A percentile compares a stretch with the other conserved stretches of the same genome.
Evolutionary conservation across 202 grass and related monocot genomes (phyloP).

Genomic region (Setaria viridis): DNA sequence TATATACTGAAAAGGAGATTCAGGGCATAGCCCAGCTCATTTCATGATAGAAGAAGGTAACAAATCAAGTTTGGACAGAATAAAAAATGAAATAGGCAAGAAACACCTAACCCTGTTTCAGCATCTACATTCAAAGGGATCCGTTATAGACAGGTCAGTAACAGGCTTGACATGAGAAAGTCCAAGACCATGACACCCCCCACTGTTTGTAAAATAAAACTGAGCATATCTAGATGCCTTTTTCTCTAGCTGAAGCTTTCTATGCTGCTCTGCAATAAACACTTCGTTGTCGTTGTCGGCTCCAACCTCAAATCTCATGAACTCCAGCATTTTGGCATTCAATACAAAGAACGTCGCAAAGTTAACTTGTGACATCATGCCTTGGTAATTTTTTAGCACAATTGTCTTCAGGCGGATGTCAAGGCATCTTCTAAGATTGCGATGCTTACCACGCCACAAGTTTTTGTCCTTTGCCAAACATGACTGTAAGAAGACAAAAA

Average conservation of each 20-base stretch:
- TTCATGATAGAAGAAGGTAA: no score
- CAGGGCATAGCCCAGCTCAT: no score
- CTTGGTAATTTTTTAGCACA: not conserved
- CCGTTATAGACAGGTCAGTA: not conserved
- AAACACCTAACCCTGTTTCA: no score
- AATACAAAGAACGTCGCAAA: constrained; percentile 25
- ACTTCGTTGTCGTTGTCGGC: not conserved
- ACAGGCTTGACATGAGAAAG: not conserved
- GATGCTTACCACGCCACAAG: not conserved
- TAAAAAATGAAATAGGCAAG: no score
- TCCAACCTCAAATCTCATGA: not conserved
- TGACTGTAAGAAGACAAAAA: not conserved
- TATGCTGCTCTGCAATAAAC: constrained; percentile 11
- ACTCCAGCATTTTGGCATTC: not conserved
- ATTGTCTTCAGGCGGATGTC: not conserved
- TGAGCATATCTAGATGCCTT: not conserved
- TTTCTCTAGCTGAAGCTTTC: not conserved
- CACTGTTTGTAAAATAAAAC: not conserved
- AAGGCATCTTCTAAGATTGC: not conserved
- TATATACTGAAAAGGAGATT: no score
- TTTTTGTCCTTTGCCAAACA: not conserved
- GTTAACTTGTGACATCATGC: not conserved
- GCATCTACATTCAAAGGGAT: not conserved
- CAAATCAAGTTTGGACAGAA: no score
- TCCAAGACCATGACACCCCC: no score